These are phyloP conservation scores for Geotrichum phurueaensis DNA, from an alignment of 1,139 yeast species.

Conservation along the genomic window DNA sequence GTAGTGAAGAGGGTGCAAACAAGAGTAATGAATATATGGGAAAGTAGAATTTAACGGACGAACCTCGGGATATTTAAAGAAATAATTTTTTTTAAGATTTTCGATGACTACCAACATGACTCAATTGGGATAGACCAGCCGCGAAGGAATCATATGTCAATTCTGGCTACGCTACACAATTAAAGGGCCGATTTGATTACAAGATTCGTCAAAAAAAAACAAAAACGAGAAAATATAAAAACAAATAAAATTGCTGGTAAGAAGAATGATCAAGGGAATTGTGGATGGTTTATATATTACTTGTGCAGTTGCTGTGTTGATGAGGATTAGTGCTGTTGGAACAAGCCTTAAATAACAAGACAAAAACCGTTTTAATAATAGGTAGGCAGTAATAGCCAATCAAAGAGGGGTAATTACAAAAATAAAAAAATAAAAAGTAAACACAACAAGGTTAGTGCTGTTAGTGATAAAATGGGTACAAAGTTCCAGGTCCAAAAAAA, in stretches of 20 bases:
- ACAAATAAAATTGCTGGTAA: too few relatives aligned
- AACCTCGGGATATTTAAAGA: constrained; percentile 7
- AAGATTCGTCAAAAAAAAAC: too few relatives aligned
- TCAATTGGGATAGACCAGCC: neutral
- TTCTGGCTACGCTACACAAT: neutral
- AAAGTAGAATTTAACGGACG: constrained; percentile 1
- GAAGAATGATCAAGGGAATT: neutral
- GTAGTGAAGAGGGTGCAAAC: neutral
- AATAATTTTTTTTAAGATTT: neutral
- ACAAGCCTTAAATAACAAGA: neutral
- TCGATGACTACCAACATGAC: neutral
- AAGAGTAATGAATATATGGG: neutral
- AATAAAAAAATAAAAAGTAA: neutral
- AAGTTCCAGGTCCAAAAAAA: neutral
- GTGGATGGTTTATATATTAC: neutral
- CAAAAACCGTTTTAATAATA: too few relatives aligned
- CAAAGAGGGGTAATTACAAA: neutral
- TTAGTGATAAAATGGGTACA: neutral
- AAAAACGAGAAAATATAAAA: too few relatives aligned
- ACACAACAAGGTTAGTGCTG: neutral
- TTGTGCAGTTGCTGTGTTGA: neutral
- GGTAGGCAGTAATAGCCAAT: neutral
- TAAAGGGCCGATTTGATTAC: too few relatives aligned
- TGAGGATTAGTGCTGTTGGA: neutral
- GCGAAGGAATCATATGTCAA: neutral